Evolutionary conservation across 495 filamentous ascomycete genomes (phyloP), one percentile per base, ranked within the genome.

Genomic region (Tricharina praecox): DNA sequence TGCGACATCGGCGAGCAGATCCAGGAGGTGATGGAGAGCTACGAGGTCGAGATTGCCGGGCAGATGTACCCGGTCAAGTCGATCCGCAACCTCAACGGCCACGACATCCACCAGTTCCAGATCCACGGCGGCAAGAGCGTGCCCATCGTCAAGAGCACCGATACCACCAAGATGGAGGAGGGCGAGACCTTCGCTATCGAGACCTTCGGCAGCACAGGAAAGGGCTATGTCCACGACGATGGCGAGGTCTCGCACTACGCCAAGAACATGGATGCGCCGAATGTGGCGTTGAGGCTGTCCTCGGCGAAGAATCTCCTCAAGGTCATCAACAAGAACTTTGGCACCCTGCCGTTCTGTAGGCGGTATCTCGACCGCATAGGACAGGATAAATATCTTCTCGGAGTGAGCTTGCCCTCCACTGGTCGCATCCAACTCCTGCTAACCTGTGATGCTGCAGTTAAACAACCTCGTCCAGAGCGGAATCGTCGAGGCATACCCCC

Each of bases 121-220:
- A 94, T 94, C 53, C 86, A 94, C 64, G 85, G 86, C 46, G 73
- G 70, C 32, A 94, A 93, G 71, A 85, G 80, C 63, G 79, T 94
- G 28, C 86, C 86, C 4, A 88, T 93, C 53, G 81, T 93, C 23
- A 92, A 92, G 68, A 75, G 71, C 47, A 70, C 67, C 47, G 80
- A 86, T 54, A 70, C 73, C 55, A 87, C 82, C 26, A 86, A 82
- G 67, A 94, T 94, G 86, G 86, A 93, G 68, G 86, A 93, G 63
- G 85, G 85, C 19, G 86, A 94, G 59, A 74, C 82, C 10, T 94
- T 88, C 61, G 86, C 86, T 36, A 92, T 94, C 52, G 86, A 93
- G 63, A 93, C 86, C 5, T 94, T 93, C 55, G 86, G 86, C 41
- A 88, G 79, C 67, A 94, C 86, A 47, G 86, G 86, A 54, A 87